Evolutionary conservation across 495 filamentous ascomycete species (phyloP).

Genomic region (Tuber melanosporum): DNA sequence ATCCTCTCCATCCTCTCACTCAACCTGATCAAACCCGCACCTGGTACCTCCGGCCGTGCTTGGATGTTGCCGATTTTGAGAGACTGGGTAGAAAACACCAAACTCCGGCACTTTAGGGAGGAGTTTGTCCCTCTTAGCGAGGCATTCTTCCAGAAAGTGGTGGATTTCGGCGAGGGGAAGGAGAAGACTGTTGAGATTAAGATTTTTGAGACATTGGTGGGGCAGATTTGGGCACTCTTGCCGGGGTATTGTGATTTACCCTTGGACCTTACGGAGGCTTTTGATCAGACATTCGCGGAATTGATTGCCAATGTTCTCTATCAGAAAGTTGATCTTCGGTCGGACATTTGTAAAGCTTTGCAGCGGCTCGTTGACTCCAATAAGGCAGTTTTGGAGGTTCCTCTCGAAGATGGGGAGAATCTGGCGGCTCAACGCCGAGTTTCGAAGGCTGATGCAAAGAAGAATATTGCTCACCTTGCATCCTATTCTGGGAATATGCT

Average conservation of each 20-base stretch:
- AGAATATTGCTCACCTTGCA: slow-evolving; percentile 72
- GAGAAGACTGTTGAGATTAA: slow-evolving; percentile 91
- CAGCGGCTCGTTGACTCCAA: slow-evolving; percentile 87
- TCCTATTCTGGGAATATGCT: slow-evolving; percentile 76
- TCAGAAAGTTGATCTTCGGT: slow-evolving; percentile 76
- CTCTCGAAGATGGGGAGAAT: slow-evolving; percentile 55
- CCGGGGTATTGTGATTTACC: slow-evolving; percentile 93
- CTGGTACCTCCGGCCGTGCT: slow-evolving; percentile 73
- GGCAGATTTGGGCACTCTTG: slow-evolving; percentile 91
- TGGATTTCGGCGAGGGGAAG: slow-evolving; percentile 61
- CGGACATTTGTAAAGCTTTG: slow-evolving; percentile 77
- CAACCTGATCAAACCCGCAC: slow-evolving; percentile 69
- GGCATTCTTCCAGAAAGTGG: slow-evolving; percentile 76
- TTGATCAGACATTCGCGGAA: slow-evolving; percentile 89
- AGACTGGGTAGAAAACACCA: slow-evolving; percentile 76
- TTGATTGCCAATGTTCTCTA: slow-evolving; percentile 85
- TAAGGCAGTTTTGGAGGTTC: slow-evolving; percentile 60
- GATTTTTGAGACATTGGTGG: slow-evolving; percentile 92
- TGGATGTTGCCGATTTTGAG: slow-evolving; percentile 91
- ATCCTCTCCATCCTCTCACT: slow-evolving; percentile 76
- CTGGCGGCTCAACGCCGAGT: slow-evolving; percentile 64
- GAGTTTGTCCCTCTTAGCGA: slow-evolving; percentile 87
- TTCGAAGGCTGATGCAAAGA: slow-evolving; percentile 63
- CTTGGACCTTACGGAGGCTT: slow-evolving; percentile 64
- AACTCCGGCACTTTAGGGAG: slow-evolving; percentile 72